Base-by-base conservation (phyloP, 1,139 yeast species). In the Scheffersomyces titani region DNA sequence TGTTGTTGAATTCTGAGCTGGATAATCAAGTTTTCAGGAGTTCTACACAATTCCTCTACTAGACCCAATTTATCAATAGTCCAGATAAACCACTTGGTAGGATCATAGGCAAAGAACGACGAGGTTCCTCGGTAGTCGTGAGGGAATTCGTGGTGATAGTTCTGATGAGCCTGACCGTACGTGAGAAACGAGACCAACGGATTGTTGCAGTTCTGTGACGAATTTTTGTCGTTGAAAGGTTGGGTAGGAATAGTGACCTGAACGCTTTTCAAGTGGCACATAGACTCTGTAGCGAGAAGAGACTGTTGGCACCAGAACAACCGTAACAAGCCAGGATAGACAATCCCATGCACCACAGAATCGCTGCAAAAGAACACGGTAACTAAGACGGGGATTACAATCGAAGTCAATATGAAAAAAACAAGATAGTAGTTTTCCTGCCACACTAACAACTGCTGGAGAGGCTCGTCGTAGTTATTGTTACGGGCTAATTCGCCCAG, bases 101-200 rank as follows among this genome's bases (percentile, higher is more conserved):
- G 92, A 66, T 88, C 92, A 65, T 82, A 84, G 1, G 84, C 81
- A 63, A 80, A 79, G 70, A 76, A 69, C 24, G 83, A 77, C 36
- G 79, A 72, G 11, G 74, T 68, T 9, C 85, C 83, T 53, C 88
- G 74, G 66, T 84, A 88, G 67, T 88, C 92, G 59, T 84, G 86
- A 1, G 92, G 90, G 62, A 88, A 88, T 65, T 87, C 92, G 65
- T 88, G 92, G 67, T 88, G 93, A 66, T 84, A 88, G 66, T 87
- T 88, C 61, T 87, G 90, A 63, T 80, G 73, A 7, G 79, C 71
- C 68, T 88, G 92, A 1, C 93, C 93, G 66, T 84, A 85, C 0
- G 91, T 84, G 9, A 88, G 64, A 3, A 86, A 59, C 1, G 87
- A 75, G 1, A 86, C 68, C 6, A 87, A 55, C n/a, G 88, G 87